These are phyloP conservation scores for Podaxis sp. DNA, from an alignment of 768 basidiomycete genomes.

Conservation along the genomic window DNA sequence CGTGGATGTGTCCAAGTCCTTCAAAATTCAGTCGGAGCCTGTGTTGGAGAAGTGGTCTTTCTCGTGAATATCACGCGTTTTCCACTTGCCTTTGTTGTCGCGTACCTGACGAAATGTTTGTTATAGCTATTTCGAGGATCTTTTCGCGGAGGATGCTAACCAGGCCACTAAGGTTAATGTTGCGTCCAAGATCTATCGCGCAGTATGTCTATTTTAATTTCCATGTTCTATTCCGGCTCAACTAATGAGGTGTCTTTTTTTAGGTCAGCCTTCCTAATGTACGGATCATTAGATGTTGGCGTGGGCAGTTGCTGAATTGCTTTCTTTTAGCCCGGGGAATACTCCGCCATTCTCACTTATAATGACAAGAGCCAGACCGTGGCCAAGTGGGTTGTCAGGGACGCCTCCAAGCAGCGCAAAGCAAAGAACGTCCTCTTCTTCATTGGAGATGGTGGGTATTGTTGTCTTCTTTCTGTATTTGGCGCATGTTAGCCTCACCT, in stretches of 20 bases:
- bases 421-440: slow-evolving; percentile 46
- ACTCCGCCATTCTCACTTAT: slow-evolving; percentile 39
- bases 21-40: slow-evolving; percentile 29
- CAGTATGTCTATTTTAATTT: slow-evolving; percentile 18
- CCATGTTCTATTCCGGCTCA: neutral
- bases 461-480: neutral
- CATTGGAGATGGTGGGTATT: slow-evolving; percentile 41
- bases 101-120: neutral
- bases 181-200: slow-evolving; percentile 43
- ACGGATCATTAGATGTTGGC: neutral
- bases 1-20: slow-evolving; percentile 35
- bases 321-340: slow-evolving; percentile 33
- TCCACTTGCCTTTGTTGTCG: neutral
- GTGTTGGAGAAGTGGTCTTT: slow-evolving; percentile 41
- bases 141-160: slow-evolving; percentile 39
- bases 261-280: neutral
- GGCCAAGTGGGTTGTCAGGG: slow-evolving; percentile 39
- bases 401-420: slow-evolving; percentile 31
- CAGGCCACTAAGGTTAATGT: slow-evolving; percentile 36
- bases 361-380: slow-evolving; percentile 34
- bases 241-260: neutral
- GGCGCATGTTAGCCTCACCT: neutral
- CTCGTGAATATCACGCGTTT: slow-evolving; percentile 27
- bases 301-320: neutral
- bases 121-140: slow-evolving; percentile 40